Base-by-base conservation (phyloP, 1,284 basidiomycete species). In the Coniferiporia sulphurascens region DNA sequence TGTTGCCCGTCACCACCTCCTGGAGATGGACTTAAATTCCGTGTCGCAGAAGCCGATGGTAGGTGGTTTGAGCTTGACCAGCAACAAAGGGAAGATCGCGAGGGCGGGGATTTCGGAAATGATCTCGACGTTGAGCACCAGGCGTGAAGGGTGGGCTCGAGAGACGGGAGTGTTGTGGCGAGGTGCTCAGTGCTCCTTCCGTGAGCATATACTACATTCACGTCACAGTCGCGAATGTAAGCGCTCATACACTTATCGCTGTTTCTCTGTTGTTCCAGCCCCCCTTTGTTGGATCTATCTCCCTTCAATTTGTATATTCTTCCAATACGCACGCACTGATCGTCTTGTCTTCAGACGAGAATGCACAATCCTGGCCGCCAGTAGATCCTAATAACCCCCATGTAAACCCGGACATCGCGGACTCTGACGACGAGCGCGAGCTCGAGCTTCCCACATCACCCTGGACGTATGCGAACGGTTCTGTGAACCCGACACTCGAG, bases 401-500 rank as follows among this genome's bases (percentile, higher is more conserved):
- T 17, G 19, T 32, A 7, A 41, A 48, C 32, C 34, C 19, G n/a
- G 49, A 52, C 53, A 54, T 54, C 45, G 48, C 51, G 34, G 71
- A 71, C 27, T 27, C 27, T 32, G 71, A 72, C 55, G 67, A 70
- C 1, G 67, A 78, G 48, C 67, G 73, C 61, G 71, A 73, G 38
- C 78, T 85, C 64, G 69, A 69, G 21, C 78, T 86, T 27, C 79
- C 82, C 1, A 70, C 76, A 19, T 84, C 83, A 8, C 89, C 94
- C 4, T 96, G 93, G 84, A 93, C 92, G 6, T 96, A 91, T 68
- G 86, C 88, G 63, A 85, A 86, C 53, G 89, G 80, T 10, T 73
- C 78, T 2, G 68, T 92, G 21, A 95, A 95, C 68, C 92, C 93
- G 1, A 67, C 75, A 41, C 81, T 94, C 3, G 75, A 75, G 46